A percentile compares a stretch with the other conserved stretches of the same genome.
These are phyloP conservation scores for Coleophoma eucalyptorum DNA, from an alignment of 2,329 filamentous ascomycete species.

Conservation along the genomic window DNA sequence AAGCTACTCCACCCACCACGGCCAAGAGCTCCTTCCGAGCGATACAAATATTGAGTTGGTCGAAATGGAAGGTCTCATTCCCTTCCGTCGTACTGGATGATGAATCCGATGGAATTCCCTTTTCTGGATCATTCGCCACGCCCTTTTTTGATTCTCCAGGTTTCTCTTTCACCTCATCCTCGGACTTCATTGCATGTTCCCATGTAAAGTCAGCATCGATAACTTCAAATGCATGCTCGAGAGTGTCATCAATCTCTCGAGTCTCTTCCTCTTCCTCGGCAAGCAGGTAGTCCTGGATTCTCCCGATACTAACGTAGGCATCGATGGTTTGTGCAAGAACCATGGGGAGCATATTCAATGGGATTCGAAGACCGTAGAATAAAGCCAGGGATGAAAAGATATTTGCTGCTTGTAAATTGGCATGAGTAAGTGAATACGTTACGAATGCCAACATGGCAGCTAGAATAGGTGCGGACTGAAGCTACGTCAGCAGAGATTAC, in stretches of 20 bases:
- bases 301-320: conserved; percentile 73
- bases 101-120: conserved; percentile 44
- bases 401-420: conserved; percentile 66
- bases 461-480: conserved; percentile 40
- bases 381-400: conserved; percentile 92
- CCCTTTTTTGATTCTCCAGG: conserved; percentile 18
- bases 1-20: conserved; percentile 85
- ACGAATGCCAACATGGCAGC: conserved; percentile 93
- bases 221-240: conserved; percentile 66
- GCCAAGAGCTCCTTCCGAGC: conserved; percentile 75
- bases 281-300: conserved; percentile 83
- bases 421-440: conserved; percentile 65
- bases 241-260: conserved; percentile 44
- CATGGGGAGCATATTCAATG: conserved; percentile 82
- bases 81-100: conserved; percentile 49
- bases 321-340: conserved; percentile 89
- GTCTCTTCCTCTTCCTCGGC: conserved; percentile 80
- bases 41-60: conserved; percentile 62
- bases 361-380: conserved; percentile 88
- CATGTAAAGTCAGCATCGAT: conserved; percentile 78
- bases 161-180: conserved; percentile 36
- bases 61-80: conserved; percentile 67
- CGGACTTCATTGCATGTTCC: conserved; percentile 64
- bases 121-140: conserved; percentile 32
- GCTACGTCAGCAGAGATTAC: no score